These are phyloP conservation scores for Phyllosticta ampelicida DNA, from an alignment of 2,329 filamentous ascomycete genomes.

Conservation along the genomic window DNA sequence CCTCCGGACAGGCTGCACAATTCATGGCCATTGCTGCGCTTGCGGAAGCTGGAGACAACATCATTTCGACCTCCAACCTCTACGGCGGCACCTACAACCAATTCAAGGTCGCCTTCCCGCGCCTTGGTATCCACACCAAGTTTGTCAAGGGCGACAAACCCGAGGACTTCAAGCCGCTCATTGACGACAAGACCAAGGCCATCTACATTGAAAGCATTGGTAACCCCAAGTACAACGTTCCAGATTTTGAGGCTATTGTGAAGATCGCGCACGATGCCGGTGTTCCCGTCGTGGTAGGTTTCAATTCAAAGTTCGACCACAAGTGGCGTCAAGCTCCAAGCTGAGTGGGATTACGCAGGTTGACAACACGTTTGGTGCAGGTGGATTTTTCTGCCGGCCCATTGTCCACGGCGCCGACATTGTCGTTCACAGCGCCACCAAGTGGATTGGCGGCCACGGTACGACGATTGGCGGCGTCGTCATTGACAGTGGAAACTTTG, in stretches of 20 bases:
- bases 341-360: conserved; percentile 38
- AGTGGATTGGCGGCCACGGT: conserved; percentile 95
- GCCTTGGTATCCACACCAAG: conserved; percentile 80
- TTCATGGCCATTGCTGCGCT: conserved; percentile 82
- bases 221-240: conserved; percentile 87
- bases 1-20: conserved; percentile 83
- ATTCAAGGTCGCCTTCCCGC: conserved; percentile 79
- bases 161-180: conserved; percentile 67
- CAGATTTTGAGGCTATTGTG: conserved; percentile 78
- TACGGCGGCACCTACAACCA: conserved; percentile 98
- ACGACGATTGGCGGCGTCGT: conserved; percentile 83
- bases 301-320: neutral
- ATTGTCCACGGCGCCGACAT: conserved; percentile 90
- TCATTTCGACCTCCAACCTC: conserved; percentile 78
- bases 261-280: conserved; percentile 63
- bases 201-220: conserved; percentile 88
- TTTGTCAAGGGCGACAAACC: conserved; percentile 74
- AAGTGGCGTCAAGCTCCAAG: too few relatives aligned
- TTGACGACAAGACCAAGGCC: conserved; percentile 89
- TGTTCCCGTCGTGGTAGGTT: conserved; percentile 42
- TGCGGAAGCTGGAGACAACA: conserved; percentile 85
- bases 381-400: conserved; percentile 76
- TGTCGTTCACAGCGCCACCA: conserved; percentile 86
- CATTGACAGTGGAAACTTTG: conserved; percentile 81
- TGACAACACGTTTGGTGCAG: conserved; percentile 92